Conservation (phyloP, 352 stramenopile genomes). For the Phytophthora pluvialis region DNA sequence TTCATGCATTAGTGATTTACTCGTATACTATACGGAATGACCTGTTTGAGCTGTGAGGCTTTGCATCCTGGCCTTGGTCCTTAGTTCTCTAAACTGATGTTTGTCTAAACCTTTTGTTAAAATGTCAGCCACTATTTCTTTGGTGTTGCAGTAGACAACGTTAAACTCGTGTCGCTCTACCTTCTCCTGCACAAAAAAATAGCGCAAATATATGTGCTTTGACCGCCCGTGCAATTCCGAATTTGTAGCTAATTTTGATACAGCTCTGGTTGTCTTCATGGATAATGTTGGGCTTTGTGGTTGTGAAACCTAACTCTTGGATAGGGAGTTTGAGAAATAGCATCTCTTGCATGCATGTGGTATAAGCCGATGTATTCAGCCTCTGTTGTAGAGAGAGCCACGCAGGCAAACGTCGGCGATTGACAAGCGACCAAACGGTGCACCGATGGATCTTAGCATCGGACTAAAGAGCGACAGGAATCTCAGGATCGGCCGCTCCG, state of each 20-base stretch:
- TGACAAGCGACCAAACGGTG: too few species aligned
- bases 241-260: constrained; percentile 3
- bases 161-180: too few species aligned
- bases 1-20: constrained; percentile 6
- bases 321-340: too few species aligned
- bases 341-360: too few species aligned
- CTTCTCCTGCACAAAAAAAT: neutral
- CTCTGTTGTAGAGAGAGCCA: neutral
- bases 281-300: too few species aligned
- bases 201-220: neutral
- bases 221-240: neutral
- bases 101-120: constrained; percentile 9
- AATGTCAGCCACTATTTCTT: constrained; percentile 1
- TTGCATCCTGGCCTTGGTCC: constrained; percentile 2
- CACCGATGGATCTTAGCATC: too few species aligned
- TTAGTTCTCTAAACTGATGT: constrained; percentile 13
- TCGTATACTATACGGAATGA: constrained; percentile 1
- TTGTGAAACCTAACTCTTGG: too few species aligned
- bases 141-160: constrained; percentile 6
- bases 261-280: constrained; percentile 1
- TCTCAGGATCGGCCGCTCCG: too few species aligned
- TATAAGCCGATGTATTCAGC: neutral
- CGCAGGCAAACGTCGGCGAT: too few species aligned
- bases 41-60: neutral
- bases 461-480: too few species aligned